Evolutionary conservation across 768 basidiomycete species (phyloP).

Genomic region (Phylloporus sp.): DNA sequence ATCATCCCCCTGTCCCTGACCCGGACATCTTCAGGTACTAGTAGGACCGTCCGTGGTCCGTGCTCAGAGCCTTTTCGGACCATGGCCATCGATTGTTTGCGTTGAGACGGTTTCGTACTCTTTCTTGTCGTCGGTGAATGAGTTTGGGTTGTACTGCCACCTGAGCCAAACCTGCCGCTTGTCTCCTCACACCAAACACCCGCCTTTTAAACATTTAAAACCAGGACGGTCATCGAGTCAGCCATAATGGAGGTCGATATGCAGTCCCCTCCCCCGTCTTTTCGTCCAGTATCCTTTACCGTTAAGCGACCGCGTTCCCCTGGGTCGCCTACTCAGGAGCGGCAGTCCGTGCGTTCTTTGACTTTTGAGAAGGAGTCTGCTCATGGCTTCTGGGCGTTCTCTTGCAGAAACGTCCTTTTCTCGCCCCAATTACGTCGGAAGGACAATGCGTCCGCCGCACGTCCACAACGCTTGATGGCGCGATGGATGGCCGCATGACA

Average conservation of each 20-base stretch:
- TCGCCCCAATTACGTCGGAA: slow-evolving; percentile 33
- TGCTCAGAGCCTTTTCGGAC: no score
- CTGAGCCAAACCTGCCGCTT: background rate
- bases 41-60: no score
- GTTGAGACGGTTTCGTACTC: no score
- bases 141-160: background rate
- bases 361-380: background rate
- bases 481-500: slow-evolving; percentile 30
- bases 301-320: slow-evolving; percentile 63
- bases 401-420: slow-evolving; percentile 55
- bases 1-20: no score
- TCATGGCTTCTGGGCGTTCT: background rate
- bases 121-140: background rate
- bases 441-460: slow-evolving; percentile 27
- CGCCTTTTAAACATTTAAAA: background rate
- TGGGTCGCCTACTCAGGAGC: slow-evolving; percentile 43
- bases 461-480: slow-evolving; percentile 23
- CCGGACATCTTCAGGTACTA: background rate
- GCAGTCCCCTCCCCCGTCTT: slow-evolving; percentile 39
- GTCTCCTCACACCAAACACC: background rate
- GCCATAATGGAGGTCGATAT: slow-evolving; percentile 56
- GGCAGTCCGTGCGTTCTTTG: slow-evolving; percentile 45
- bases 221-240: background rate
- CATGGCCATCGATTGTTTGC: no score
- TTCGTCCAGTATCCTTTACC: slow-evolving; percentile 34